Base-by-base conservation (phyloP, 495 filamentous ascomycete species). In the Hypoxylon intermedium region DNA sequence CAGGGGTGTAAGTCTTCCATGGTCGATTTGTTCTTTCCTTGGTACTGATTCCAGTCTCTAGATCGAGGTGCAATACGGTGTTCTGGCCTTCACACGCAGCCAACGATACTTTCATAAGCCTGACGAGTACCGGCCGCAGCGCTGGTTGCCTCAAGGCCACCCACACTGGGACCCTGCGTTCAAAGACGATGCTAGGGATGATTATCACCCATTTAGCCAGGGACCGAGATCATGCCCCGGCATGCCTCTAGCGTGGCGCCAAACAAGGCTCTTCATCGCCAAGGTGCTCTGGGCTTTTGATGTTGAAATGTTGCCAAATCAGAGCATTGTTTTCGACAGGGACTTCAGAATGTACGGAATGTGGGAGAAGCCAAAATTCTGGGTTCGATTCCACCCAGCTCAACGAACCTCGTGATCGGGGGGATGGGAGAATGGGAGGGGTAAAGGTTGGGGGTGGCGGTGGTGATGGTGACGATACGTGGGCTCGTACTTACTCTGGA, bases 281-380 rank as follows among this genome's bases (percentile, higher is more conserved):
- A 70, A 72, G 38, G 24, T 67, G 41, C 58, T 72, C 7, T 72
- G 69, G 69, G 63, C 56, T 7, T 70, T 72, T 21, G 56, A 65
- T 6, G 38, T 36, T 5, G 47, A 55, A 21, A 56, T 45, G 47
- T 1, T 59, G 0, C 43, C 43, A 0, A 26, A 23, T 3, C 58
- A 63, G 12, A 30, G 49, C 5, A 24, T 60, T 11, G 21, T 33
- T 15, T 54, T 47, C n/a, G 49, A 62, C 13, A 48, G 18, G 31
- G 61, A 60, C 15, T 67, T 66, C 19, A 56, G 23, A n/a, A 5
- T 42, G 19, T 61, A 53, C 23, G 43, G 38, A 6, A 60, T 63
- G 53, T 62, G 53, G 58, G 53, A 66, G 24, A 47, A 46, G 31
- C 67, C 67, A 16, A 38, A 60, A 9, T 21, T 66, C 9, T 47